Evolutionary conservation across 2,329 filamentous ascomycete species (phyloP).

Genomic region (Didymella pinodella): DNA sequence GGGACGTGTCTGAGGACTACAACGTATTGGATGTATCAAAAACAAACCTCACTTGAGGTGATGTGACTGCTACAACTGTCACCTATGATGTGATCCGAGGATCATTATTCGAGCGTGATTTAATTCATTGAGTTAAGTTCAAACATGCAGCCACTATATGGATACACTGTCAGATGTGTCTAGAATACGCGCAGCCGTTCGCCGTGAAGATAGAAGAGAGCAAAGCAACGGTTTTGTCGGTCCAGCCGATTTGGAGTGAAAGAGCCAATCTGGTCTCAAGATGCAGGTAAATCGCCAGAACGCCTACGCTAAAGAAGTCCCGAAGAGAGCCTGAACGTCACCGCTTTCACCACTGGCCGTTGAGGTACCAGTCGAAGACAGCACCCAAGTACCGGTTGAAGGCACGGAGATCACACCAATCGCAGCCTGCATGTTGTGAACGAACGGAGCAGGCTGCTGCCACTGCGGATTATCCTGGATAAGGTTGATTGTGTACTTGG

Average conservation of each 20-base stretch:
- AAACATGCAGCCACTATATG: too few species aligned
- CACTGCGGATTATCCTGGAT: not conserved
- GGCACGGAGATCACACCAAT: conserved; percentile 3
- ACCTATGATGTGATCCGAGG: too few species aligned
- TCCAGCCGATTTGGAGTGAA: not conserved
- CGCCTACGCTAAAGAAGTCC: not conserved
- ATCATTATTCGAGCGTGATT: too few species aligned
- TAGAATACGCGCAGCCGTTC: not conserved
- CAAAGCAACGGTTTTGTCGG: not conserved
- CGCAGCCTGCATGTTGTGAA: conserved; percentile 3
- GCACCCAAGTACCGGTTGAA: not conserved
- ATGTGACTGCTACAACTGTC: too few species aligned
- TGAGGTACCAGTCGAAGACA: not conserved
- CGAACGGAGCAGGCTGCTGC: not conserved
- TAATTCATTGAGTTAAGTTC: too few species aligned
- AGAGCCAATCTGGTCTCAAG: not conserved
- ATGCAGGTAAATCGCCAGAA: not conserved
- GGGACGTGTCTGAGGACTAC: too few species aligned
- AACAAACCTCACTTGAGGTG: too few species aligned
- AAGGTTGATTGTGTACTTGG: not conserved
- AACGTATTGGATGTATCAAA: too few species aligned
- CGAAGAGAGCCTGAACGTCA: not conserved
- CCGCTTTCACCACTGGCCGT: not conserved
- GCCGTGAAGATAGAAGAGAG: not conserved
- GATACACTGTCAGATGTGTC: too few species aligned